Conservation (phyloP, 768 basidiomycete species). For the Phallus indusiatus region DNA sequence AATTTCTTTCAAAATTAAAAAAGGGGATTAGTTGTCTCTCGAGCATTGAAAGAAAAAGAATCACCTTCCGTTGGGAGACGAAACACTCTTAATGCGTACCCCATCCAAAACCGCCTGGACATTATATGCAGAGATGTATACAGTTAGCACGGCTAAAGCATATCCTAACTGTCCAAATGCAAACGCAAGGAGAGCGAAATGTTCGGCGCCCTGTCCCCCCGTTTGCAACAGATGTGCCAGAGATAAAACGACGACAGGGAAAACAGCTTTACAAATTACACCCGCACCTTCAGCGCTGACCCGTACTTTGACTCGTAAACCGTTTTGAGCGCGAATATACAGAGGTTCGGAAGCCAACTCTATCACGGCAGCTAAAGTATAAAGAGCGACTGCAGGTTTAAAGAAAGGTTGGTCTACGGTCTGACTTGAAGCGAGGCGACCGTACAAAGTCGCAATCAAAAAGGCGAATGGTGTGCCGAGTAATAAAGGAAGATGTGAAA, state of each 20-base stretch:
- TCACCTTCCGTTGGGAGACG: conserved; percentile 23
- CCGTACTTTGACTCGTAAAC: conserved; percentile 58
- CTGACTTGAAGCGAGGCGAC: conserved; percentile 38
- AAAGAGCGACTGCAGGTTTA: conserved; percentile 48
- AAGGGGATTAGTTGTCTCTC: no score
- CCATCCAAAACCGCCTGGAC: neutral
- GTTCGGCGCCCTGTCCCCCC: conserved; percentile 21
- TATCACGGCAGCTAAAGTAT: conserved; percentile 61
- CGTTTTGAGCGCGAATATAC: conserved; percentile 65
- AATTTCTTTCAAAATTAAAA: neutral
- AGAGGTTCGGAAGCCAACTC: conserved; percentile 81
- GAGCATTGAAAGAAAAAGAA: neutral
- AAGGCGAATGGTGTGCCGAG: conserved; percentile 61
- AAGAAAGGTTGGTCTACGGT: conserved; percentile 61
- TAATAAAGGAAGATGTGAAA: conserved; percentile 55
- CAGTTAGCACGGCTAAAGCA: conserved; percentile 45
- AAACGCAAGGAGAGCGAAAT: conserved; percentile 69
- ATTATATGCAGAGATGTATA: conserved; percentile 15
- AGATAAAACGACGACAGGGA: conserved; percentile 59
- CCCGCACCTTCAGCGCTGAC: conserved; percentile 83
- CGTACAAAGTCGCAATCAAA: conserved; percentile 43
- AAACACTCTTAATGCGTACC: neutral
- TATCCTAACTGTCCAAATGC: conserved; percentile 80
- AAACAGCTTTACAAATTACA: conserved; percentile 61
- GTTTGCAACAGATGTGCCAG: conserved; percentile 27